Percentiles rank a stretch among this genome's conserved stretches.
These are phyloP conservation scores for Aspergillus pseudoglaucus DNA, from an alignment of 2,329 filamentous ascomycete genomes.

Conservation along the genomic window DNA sequence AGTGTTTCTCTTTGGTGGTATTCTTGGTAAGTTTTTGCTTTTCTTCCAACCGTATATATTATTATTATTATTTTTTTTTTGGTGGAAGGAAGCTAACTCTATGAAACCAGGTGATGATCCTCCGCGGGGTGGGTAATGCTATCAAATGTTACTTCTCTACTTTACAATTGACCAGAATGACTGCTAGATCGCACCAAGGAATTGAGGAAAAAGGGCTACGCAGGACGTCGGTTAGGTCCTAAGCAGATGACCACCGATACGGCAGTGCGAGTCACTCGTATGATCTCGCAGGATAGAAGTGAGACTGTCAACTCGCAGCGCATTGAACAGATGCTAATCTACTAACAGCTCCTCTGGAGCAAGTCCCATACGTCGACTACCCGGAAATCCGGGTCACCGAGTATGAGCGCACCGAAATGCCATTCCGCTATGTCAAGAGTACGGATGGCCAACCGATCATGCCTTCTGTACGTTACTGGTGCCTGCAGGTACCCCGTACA, in stretches of 20 bases:
- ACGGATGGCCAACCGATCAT: conserved; percentile 74
- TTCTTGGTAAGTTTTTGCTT: conserved; percentile 58
- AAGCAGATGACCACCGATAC: conserved; percentile 99
- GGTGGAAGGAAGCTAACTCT: conserved; percentile 4
- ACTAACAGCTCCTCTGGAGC: conserved; percentile 61
- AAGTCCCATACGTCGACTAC: conserved; percentile 77
- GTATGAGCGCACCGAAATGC: conserved; percentile 94
- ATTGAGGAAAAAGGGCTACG: conserved; percentile 85
- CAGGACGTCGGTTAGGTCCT: conserved; percentile 77
- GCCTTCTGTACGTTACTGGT: conserved; percentile 65
- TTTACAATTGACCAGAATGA: not conserved
- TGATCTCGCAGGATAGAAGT: conserved; percentile 82
- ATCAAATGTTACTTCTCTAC: not conserved
- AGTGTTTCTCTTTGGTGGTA: conserved; percentile 91
- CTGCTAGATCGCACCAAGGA: conserved; percentile 83
- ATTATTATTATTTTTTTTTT: not conserved
- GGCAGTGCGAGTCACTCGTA: conserved; percentile 84
- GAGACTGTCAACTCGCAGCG: not conserved
- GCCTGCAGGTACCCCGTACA: not conserved
- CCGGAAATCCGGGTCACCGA: conserved; percentile 86
- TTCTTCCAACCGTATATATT: not conserved
- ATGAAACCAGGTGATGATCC: conserved; percentile 73
- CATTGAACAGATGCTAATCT: not conserved
- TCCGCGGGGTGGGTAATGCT: conserved; percentile 63
- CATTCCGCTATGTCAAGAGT: conserved; percentile 86